Base-by-base conservation (phyloP, 345 rosid genomes). In the Xanthoceras sorbifolium region DNA sequence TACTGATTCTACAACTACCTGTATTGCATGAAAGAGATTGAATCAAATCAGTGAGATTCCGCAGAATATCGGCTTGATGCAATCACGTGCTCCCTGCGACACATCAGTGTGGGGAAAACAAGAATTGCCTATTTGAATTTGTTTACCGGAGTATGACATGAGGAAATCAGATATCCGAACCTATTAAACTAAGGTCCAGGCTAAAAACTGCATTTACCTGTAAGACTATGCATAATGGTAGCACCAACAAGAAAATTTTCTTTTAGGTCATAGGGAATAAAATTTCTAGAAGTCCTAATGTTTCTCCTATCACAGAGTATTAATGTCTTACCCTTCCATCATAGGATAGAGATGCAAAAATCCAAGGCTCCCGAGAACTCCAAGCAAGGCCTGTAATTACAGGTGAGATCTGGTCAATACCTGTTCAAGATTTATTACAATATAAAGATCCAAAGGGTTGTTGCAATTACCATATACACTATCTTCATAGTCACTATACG, bases 311-410 rank as follows among this genome's bases (percentile, higher is more conserved):
- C 9, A 57, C 22, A 64, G 17, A 11, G 15, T 67, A 18, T n/a
- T 18, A 54, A 25, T 18, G 32, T 36, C 93, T 87, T 85, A 93
- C 97, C 93, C 97, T 87, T 73, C 98, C 99, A 86, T 96, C 97
- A 69, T 93, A 96, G 25, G 98, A 96, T 72, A 93, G 67, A 18
- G 99, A 92, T 52, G 98, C 97, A 82, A 92, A 96, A 67, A 93
- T 81, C 94, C 89, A 93, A 60, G 94, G 97, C 80, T 93, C 98
- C 8, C 91, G 90, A 67, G 89, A 84, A 82, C 98, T 93, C 99
- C 98, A 93, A 70, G 97, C 88, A 80, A 96, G 90, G 69, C 97
- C 99, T 93, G 85, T 48, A 28, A 73, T 78, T 67, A 70, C 1
- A 76, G 79, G 69, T 31, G 55, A 28, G 81, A 54, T 48, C 25